phyloP scores from a whole-genome alignment of 495 filamentous ascomycete genomes.

The Talaromyces trachyspermus region DNA sequence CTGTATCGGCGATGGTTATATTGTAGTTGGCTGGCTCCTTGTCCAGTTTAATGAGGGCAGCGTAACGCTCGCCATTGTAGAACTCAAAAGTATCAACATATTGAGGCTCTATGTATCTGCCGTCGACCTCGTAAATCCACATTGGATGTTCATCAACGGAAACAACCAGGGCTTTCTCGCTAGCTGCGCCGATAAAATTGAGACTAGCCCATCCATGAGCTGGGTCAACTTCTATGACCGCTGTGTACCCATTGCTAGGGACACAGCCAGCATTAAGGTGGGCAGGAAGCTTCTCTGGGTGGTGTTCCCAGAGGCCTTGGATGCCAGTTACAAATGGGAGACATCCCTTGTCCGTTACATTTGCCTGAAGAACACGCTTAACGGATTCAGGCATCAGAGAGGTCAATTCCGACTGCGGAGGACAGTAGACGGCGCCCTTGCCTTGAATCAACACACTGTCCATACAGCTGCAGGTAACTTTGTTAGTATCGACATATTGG shows the following conservation, averaged over 20 bases:
- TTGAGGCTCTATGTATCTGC: constrained; percentile 28
- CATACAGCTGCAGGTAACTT: constrained; percentile 29
- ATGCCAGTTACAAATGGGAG: constrained; percentile 24
- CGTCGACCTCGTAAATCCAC: constrained; percentile 37
- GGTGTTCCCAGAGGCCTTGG: constrained; percentile 21
- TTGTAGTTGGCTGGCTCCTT: constrained; percentile 24
- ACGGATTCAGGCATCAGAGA: constrained; percentile 23
- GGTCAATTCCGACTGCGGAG: constrained; percentile 27
- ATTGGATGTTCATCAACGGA: constrained; percentile 38
- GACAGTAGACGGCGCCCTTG: constrained; percentile 43
- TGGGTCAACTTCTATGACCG: constrained; percentile 29
- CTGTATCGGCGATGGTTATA: constrained; percentile 23
- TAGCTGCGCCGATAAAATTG: constrained; percentile 38
- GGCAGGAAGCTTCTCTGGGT: constrained; percentile 29
- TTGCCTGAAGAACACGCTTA: constrained; percentile 22
- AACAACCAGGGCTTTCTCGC: constrained; percentile 27
- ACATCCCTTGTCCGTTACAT: constrained; percentile 42
- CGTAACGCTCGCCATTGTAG: constrained; percentile 30
- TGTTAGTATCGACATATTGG: not conserved
- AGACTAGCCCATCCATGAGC: constrained; percentile 35
- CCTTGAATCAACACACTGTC: constrained; percentile 49
- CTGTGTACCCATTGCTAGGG: constrained; percentile 28
- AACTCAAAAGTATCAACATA: constrained; percentile 21
- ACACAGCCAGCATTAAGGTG: constrained; percentile 32
- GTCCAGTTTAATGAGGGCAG: constrained; percentile 30